Conservation (phyloP, 106 monocot genomes). For the Posidonia australis region DNA sequence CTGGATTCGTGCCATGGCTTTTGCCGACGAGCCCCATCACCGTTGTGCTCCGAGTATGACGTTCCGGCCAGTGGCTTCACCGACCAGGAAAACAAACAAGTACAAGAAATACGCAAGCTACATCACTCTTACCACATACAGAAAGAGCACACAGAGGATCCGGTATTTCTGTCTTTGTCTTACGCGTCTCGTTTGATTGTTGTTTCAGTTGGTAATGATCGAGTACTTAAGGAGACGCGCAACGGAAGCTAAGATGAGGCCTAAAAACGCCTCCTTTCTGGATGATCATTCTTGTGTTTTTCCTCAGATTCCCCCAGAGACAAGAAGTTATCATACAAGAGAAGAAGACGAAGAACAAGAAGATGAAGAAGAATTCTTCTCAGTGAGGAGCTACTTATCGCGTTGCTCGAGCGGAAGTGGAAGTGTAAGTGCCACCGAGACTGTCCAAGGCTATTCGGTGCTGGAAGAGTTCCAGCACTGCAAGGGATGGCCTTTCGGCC, state of each 20-base stretch:
- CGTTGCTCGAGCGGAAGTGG: conserved; percentile 21
- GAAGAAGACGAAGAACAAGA: conserved; percentile 10
- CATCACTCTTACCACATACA: no score
- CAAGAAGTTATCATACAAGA: not conserved
- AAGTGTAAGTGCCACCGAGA: conserved; percentile 1
- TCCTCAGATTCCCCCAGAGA: no score
- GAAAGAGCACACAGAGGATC: not conserved
- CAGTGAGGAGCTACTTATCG: conserved; percentile 54
- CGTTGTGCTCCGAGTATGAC: not conserved
- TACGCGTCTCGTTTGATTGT: not conserved
- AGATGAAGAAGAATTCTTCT: conserved; percentile 55
- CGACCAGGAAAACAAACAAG: not conserved
- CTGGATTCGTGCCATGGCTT: not conserved
- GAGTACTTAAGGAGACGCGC: conserved; percentile 27
- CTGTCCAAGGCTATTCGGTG: conserved; percentile 2
- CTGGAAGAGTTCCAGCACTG: conserved; percentile 46
- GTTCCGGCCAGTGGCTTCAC: not conserved
- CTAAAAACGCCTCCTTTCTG: not conserved
- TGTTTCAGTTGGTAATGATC: conserved; percentile 23
- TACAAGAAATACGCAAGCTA: not conserved
- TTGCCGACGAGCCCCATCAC: not conserved
- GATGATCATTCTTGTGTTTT: not conserved
- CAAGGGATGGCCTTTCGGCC: conserved; percentile 83
- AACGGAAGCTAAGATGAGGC: conserved; percentile 17
- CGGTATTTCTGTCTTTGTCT: not conserved